Conservation (phyloP, 306 rosid species). For the Pterocarpus santalinus region DNA sequence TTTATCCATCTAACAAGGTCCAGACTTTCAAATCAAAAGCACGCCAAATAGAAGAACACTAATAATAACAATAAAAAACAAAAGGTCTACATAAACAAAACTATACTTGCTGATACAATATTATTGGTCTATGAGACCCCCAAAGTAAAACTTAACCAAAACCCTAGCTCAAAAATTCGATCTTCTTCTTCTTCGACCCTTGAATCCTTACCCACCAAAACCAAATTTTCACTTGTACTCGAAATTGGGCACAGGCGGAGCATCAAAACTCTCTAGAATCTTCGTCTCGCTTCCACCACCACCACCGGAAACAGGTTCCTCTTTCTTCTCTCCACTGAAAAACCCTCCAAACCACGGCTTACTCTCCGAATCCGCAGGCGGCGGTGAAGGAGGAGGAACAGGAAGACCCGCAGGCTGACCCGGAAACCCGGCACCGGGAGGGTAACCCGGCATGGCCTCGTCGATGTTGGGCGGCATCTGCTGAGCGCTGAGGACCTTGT, state of each 20-base stretch:
- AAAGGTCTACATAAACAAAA: neutral
- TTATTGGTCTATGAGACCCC: neutral
- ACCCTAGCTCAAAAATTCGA: slow-evolving; percentile 22
- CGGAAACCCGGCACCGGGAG: slow-evolving; percentile 51
- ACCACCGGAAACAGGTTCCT: slow-evolving; percentile 40
- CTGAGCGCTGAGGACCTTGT: slow-evolving; percentile 68
- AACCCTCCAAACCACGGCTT: slow-evolving; percentile 65
- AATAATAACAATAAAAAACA: neutral
- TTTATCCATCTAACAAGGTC: neutral
- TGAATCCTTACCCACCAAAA: slow-evolving; percentile 24
- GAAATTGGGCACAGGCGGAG: slow-evolving; percentile 87
- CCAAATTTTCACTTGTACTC: slow-evolving; percentile 70
- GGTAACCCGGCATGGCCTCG: slow-evolving; percentile 56
- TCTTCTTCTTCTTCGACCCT: neutral
- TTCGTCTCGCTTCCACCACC: slow-evolving; percentile 82
- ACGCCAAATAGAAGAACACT: neutral
- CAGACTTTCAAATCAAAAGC: slow-evolving; percentile 20
- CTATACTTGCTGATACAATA: slow-evolving; percentile 31
- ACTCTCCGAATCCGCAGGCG: neutral
- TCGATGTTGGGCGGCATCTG: slow-evolving; percentile 68
- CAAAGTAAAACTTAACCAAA: slow-evolving; percentile 4
- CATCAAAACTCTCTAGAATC: slow-evolving; percentile 93
- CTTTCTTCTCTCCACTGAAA: slow-evolving; percentile 64
- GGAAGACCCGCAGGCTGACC: slow-evolving; percentile 41
- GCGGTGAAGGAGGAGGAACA: slow-evolving; percentile 32